Evolutionary conservation across 1,284 basidiomycete genomes (phyloP), one percentile per base, ranked within the genome.

Genomic region (Golubevia pallescens): DNA sequence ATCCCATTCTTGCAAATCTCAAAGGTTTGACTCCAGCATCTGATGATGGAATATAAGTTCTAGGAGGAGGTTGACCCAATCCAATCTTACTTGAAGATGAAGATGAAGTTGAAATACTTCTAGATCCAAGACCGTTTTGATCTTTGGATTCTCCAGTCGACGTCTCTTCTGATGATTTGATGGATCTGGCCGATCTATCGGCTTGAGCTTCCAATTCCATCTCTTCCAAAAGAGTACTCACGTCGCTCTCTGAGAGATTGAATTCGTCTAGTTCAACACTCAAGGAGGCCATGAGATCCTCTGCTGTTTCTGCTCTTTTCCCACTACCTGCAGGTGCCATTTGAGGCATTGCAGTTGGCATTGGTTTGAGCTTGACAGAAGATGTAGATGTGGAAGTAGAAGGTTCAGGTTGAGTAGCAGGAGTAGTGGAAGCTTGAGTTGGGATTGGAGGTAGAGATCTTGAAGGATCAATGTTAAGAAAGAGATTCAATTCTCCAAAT

Each of bases 401-500:
- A 48, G 10, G 38, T 53, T 57, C 4, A 57, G 54, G 20, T 6
- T 24, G 16, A 21, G 32, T 61, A 13, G 62, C 23, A 20, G 56
- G n/a, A 23, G 54, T 19, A 51, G 23, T 13, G 23, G 34, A 42
- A 38, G 56, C 23, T 14, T 19, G 19, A 34, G 28, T 48, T 60
- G 21, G 56, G 34, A 14, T 42, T 16, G 23, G 61, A 51, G 21
- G 67, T 54, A 5, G 62, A 13, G 67, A 53, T 20, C 68, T 52
- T 14, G 56, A 59, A 7, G 63, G 38, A 48, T 77, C 67, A 7
- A 82, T 66, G 19, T 70, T 63, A 1, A 85, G 68, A 23, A 85
- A 84, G 28, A 79, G 62, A 51, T 77, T 73, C 16, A 85, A 70
- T 69, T 84, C 81, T 38, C 80, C 81, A 53, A 75, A 78, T 60